Evolutionary conservation across 495 filamentous ascomycete genomes (phyloP).

Genomic region (Polyplosphaeria fusca): DNA sequence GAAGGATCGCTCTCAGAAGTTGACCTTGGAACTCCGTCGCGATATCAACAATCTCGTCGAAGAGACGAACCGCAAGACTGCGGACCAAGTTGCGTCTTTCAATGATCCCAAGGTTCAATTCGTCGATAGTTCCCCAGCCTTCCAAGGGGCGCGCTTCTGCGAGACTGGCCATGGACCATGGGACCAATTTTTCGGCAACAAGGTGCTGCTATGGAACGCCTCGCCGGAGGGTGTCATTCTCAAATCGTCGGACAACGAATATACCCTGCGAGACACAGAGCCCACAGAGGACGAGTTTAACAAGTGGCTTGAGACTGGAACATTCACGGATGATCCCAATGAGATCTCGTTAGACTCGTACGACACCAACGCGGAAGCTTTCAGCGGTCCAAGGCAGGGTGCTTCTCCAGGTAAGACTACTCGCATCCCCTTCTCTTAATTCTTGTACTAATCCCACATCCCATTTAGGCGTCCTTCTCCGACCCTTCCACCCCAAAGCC

Average conservation of each 20-base stretch:
- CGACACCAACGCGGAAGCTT: neutral
- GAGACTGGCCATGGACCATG: neutral
- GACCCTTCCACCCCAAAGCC: neutral
- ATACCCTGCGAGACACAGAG: neutral
- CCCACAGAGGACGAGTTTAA: neutral
- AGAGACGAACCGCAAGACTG: neutral
- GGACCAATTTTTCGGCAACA: slow-evolving; percentile 1
- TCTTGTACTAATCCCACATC: too few species aligned
- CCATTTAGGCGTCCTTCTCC: neutral
- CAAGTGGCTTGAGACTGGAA: neutral
- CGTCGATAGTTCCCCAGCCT: neutral
- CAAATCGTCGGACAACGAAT: neutral
- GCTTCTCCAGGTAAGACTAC: neutral
- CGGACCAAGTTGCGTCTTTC: neutral
- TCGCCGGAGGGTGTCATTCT: neutral
- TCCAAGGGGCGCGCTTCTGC: neutral
- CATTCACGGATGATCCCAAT: neutral
- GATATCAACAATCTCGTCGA: neutral
- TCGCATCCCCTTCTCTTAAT: too few species aligned
- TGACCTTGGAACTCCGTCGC: neutral
- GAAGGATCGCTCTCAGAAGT: neutral
- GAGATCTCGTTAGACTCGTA: neutral
- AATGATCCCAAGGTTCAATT: neutral
- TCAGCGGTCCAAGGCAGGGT: neutral
- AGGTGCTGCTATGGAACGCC: neutral